Base-by-base conservation (phyloP, 1,284 basidiomycete species). In the Fomitopsis betulina region DNA sequence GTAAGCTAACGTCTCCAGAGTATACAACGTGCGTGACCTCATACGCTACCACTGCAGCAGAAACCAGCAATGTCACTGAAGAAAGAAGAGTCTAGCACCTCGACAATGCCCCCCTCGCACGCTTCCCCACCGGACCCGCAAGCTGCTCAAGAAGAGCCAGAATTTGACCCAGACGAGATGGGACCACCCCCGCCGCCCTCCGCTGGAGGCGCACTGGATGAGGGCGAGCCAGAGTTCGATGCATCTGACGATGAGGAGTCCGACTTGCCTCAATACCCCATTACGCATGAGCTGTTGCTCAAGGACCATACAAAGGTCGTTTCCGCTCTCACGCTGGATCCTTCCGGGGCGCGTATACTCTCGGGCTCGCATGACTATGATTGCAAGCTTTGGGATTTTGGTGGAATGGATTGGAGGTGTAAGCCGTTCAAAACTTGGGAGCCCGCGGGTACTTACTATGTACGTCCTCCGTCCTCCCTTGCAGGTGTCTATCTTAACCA, bases 361-460 rank as follows among this genome's bases (percentile, higher is more conserved):
- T 93, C 94, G 2, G 97, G 97, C 10, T 92, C 91, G 17, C 91
- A 98, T 73, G 97, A 99, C 75, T 98, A 98, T 70, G 93, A 96
- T 73, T 89, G 92, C 74, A 98, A 98, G 74, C 75, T 99, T 55
- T 99, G 96, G 96, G 97, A 99, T 74, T 99, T 99, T 75, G 97
- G 96, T 67, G 97, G 97, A 7, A 99, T 99, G 96, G 91, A 92
- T 67, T 77, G 81, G 62, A 82, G 91, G 67, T 84, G 85, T 72
- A 91, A 92, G 70, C 96, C 97, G 15, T 99, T 99, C 83, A 93
- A 94, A 75, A 91, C 84, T 62, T 98, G 93, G 84, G 95, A 99
- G 72, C 93, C 95, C 59, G 87, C 90, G 58, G 94, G 93, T 60
- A 92, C 87, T 65, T 98, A 99, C 75, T 88, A 96, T 76, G 94